phyloP scores from a whole-genome alignment of 352 stramenopile species.

The Pythium plurisporium region DNA sequence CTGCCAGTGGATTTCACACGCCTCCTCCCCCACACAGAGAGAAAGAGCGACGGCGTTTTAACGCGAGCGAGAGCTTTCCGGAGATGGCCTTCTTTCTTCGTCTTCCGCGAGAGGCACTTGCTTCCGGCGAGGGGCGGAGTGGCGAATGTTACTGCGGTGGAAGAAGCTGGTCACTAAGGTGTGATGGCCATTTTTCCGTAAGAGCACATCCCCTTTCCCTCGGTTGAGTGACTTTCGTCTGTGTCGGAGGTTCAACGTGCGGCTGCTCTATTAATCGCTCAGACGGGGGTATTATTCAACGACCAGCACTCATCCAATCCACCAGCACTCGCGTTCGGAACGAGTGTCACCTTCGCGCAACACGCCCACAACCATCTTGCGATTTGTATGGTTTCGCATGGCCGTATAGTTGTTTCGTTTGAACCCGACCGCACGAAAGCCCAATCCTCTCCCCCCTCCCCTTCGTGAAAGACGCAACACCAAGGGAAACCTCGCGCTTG shows the following conservation, averaged over 20 bases:
- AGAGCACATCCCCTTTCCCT: conserved; percentile 8
- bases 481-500: background rate
- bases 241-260: conserved; percentile 6
- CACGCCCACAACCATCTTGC: background rate
- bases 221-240: background rate
- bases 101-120: no score
- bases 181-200: no score
- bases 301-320: conserved; percentile 12
- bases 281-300: background rate
- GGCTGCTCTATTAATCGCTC: background rate
- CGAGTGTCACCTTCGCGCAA: conserved; percentile 12
- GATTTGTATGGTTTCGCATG: conserved; percentile 4
- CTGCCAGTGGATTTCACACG: background rate
- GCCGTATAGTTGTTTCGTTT: conserved; percentile 20
- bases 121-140: no score
- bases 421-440: background rate
- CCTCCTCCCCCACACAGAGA: no score
- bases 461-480: background rate
- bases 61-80: no score
- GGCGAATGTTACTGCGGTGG: no score
- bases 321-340: conserved; percentile 12
- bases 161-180: no score
- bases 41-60: no score
- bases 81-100: no score
- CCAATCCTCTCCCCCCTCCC: background rate